Conservation (phyloP, 169 alveolate genomes). For the Babesia divergens region DNA sequence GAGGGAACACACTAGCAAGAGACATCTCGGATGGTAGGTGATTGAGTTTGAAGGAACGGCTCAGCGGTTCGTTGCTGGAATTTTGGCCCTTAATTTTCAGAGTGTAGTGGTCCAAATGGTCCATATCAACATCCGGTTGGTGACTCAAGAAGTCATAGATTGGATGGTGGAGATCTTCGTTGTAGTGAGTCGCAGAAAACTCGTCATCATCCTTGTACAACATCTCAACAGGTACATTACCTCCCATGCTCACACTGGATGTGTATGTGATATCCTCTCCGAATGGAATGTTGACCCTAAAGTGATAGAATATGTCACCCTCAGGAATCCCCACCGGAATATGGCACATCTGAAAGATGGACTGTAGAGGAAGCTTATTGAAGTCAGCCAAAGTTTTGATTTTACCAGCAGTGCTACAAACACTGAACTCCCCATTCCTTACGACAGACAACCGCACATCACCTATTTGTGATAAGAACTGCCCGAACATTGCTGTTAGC, state of each 20-base stretch:
- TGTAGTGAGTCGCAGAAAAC: conserved; percentile 30
- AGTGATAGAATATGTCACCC: conserved; percentile 49
- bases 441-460: conserved; percentile 36
- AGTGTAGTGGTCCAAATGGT: conserved; percentile 28
- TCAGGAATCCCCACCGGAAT: conserved; percentile 56
- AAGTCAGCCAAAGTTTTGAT: conserved; percentile 31
- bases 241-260: conserved; percentile 51
- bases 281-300: conserved; percentile 20
- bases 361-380: conserved; percentile 32
- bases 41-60: conserved; percentile 25
- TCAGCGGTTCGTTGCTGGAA: conserved; percentile 24
- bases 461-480: not conserved
- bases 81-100: conserved; percentile 48
- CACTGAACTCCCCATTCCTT: conserved; percentile 37
- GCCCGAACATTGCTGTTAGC: conserved; percentile 51
- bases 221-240: conserved; percentile 58
- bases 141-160: conserved; percentile 35
- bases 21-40: conserved; percentile 55
- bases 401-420: conserved; percentile 19
- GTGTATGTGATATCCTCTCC: conserved; percentile 25
- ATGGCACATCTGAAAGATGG: conserved; percentile 47
- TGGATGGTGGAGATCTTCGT: conserved; percentile 53
- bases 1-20: conserved; percentile 46
- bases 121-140: conserved; percentile 45
- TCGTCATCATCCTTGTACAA: conserved; percentile 54